Evolutionary conservation across 2,329 filamentous ascomycete species (phyloP).

Genomic region (Neonectria coccinea): DNA sequence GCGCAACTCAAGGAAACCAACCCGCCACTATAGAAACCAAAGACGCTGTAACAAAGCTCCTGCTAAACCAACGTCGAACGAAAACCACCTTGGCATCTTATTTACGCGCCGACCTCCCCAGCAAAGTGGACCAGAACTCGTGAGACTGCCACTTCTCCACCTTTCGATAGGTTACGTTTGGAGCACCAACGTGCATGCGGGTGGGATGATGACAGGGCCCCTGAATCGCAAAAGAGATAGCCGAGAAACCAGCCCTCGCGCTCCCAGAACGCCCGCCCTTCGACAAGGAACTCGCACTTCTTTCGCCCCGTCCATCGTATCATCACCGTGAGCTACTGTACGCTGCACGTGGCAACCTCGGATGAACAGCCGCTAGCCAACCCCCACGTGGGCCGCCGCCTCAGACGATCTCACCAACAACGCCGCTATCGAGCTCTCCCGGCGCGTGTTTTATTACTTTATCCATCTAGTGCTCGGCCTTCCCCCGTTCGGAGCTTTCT

Average conservation of each 20-base stretch:
- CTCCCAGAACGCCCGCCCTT: neutral
- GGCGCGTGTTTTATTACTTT: conserved; percentile 7
- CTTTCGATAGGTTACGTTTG: conserved; percentile 21
- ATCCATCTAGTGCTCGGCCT: neutral
- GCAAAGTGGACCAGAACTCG: neutral
- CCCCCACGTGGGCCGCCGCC: conserved; percentile 25
- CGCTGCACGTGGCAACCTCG: conserved; percentile 25
- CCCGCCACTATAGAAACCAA: neutral
- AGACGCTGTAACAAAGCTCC: neutral
- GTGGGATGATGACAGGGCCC: conserved; percentile 19
- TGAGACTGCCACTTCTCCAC: conserved; percentile 11
- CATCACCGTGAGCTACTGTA: neutral
- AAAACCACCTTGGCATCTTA: neutral
- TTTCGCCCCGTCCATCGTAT: conserved; percentile 28
- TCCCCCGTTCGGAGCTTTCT: neutral
- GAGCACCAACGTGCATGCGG: conserved; percentile 14
- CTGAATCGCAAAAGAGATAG: conserved; percentile 14
- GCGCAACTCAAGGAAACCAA: neutral
- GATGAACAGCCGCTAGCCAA: conserved; percentile 23
- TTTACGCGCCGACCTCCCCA: neutral
- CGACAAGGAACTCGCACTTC: neutral
- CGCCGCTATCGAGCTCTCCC: conserved; percentile 1
- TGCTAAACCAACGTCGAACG: neutral
- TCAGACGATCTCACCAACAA: conserved; percentile 21
- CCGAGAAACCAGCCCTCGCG: conserved; percentile 2